A percentile compares a stretch with the other conserved stretches of the same genome.
phyloP scores from a whole-genome alignment of 1,284 basidiomycete genomes.

The Irpex rosettiformis region DNA sequence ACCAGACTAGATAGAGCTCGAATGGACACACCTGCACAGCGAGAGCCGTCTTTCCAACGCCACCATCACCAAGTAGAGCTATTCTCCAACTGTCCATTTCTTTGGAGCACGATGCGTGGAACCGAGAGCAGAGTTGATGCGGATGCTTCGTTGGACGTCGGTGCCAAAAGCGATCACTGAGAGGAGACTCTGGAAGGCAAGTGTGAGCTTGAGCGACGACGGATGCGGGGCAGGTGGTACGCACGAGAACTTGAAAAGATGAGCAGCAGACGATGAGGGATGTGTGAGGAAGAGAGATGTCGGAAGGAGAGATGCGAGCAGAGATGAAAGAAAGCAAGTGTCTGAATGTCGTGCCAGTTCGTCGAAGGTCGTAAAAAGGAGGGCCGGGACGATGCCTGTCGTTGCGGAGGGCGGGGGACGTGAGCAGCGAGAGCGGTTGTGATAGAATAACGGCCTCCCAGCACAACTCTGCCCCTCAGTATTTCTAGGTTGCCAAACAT shows the following conservation, averaged over 20 bases:
- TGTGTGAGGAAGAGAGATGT: slow-evolving; percentile 11
- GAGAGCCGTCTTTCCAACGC: slow-evolving; percentile 96
- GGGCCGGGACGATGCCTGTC: slow-evolving; percentile 27
- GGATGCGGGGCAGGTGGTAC: slow-evolving; percentile 17
- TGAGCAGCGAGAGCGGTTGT: slow-evolving; percentile 23
- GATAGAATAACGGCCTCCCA: slow-evolving; percentile 24
- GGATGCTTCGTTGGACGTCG: not conserved
- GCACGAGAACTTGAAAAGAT: slow-evolving; percentile 18
- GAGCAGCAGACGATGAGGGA: slow-evolving; percentile 23
- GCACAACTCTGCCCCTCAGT: slow-evolving; percentile 18
- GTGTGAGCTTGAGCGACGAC: slow-evolving; percentile 18
- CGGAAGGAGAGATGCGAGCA: slow-evolving; percentile 15
- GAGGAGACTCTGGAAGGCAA: slow-evolving; percentile 25
- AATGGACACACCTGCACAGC: slow-evolving; percentile 78
- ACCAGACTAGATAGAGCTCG: slow-evolving; percentile 4
- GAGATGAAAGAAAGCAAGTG: slow-evolving; percentile 33
- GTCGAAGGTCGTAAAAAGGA: slow-evolving; percentile 67
- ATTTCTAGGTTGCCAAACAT: slow-evolving; percentile 25
- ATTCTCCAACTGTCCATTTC: slow-evolving; percentile 90
- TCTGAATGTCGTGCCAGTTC: slow-evolving; percentile 59
- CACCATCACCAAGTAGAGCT: slow-evolving; percentile 95
- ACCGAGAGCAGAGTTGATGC: slow-evolving; percentile 5
- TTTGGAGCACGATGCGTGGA: slow-evolving; percentile 19
- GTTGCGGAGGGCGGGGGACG: slow-evolving; percentile 25
- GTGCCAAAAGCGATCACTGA: slow-evolving; percentile 3